Conservation (phyloP, 2,329 filamentous ascomycete genomes). For the Hymenoscyphus fructigenus region DNA sequence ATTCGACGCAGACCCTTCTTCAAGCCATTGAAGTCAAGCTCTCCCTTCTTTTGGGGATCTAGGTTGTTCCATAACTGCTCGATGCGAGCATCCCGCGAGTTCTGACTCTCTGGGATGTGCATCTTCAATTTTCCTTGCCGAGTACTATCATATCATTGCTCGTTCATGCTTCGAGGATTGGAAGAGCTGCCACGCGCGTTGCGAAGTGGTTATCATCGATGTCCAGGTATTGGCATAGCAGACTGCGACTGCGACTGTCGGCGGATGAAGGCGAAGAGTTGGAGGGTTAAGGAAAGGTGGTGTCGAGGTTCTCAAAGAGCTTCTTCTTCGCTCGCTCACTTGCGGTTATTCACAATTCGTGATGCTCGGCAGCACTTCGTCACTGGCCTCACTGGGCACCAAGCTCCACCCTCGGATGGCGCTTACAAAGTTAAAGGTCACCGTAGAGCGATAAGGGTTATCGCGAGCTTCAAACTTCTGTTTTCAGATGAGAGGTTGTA, state of each 20-base stretch:
- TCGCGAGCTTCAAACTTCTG: neutral
- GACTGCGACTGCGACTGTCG: neutral
- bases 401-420: neutral
- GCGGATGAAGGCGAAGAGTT: neutral
- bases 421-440: neutral
- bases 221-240: conserved; percentile 10
- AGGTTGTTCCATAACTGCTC: conserved; percentile 81
- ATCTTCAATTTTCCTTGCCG: conserved; percentile 24
- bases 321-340: conserved; percentile 1
- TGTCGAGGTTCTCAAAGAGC: neutral
- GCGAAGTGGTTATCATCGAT: conserved; percentile 25
- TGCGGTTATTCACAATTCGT: neutral
- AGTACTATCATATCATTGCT: conserved; percentile 27
- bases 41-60: conserved; percentile 72
- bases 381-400: neutral
- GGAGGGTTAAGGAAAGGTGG: neutral
- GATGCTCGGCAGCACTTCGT: neutral
- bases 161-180: conserved; percentile 26
- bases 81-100: conserved; percentile 77
- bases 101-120: conserved; percentile 74
- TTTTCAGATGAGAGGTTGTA: neutral
- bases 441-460: conserved; percentile 2
- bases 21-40: conserved; percentile 80
- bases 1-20: conserved; percentile 83
- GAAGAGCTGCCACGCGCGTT: conserved; percentile 17